Base-by-base conservation (phyloP, 805 yeast genomes). In the Clavispora santaluciae region DNA sequence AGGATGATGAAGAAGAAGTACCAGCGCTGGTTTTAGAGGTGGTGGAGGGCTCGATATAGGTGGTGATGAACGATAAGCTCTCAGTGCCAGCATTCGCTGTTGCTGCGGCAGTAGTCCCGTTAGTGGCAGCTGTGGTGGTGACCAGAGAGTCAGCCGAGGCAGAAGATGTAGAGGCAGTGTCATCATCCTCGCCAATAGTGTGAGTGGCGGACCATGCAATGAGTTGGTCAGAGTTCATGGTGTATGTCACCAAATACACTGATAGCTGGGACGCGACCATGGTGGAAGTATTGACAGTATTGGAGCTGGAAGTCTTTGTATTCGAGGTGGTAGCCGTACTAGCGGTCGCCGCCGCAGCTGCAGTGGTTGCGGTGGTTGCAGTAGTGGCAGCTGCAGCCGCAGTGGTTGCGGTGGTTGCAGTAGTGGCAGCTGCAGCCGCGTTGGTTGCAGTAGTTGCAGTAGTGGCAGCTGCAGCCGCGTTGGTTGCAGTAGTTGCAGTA, bases 11-110 rank as follows among this genome's bases (percentile, higher is more conserved):
- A 18, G 36, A 33, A 1, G 25, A 3, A 3, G 25, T 5, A 12
- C n/a, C 10, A 6, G 12, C n/a, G 6, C 48, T 24, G 6, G 38
- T 12, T 4, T 38, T 30, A 3, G 33, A 31, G 6, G 48, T 45
- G 5, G 55, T 53, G 3, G 65, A 48, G n/a, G 61, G 61, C 20
- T 38, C 35, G 4, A 55, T 53, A 44, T 66, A 56, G 10, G 68
- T 55, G 23, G 72, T 66, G 31, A 68, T 50, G 41, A 63, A 62
- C 2, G 62, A 36, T 34, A 56, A 43, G 17, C 53, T 35, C 21
- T 46, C 41, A 12, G 64, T 54, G 21, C 35, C 42, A 10, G 49
- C 43, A 12, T 41, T 23, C 3, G 46, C 23, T 10, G 33, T 31
- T 13, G 36, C 29, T 8, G 39, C 60, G 33, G 49, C 36, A 21